phyloP scores from a whole-genome alignment of 2,329 filamentous ascomycete species.

The Talaromyces pinophilus region DNA sequence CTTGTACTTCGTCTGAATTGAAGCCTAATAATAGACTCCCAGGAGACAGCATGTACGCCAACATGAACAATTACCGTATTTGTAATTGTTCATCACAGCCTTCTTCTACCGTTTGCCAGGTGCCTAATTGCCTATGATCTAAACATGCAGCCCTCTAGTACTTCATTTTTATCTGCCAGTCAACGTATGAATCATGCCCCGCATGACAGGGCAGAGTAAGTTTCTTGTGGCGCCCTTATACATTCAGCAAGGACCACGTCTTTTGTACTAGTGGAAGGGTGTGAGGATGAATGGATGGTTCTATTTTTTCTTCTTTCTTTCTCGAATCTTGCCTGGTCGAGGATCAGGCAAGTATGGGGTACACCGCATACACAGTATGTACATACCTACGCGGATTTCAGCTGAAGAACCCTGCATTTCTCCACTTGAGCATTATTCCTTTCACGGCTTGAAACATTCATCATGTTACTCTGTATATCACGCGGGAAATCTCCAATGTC shows the following conservation, averaged over 20 bases:
- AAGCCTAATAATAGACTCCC: background rate
- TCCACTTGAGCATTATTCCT: background rate
- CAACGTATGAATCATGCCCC: slow-evolving; percentile 1
- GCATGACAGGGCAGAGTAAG: slow-evolving; percentile 4
- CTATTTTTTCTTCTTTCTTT: slow-evolving; percentile 18
- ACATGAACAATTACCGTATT: background rate
- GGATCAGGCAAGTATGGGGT: slow-evolving; percentile 1
- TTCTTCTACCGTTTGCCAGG: background rate
- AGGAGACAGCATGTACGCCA: background rate
- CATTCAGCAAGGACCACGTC: slow-evolving; percentile 5
- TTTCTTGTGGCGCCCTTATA: slow-evolving; percentile 5
- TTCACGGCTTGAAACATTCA: background rate
- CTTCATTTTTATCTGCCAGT: background rate
- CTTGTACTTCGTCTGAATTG: background rate
- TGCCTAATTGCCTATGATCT: slow-evolving; percentile 1
- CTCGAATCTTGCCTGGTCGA: slow-evolving; percentile 19
- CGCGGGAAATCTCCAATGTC: background rate
- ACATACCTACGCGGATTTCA: background rate
- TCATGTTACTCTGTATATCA: background rate
- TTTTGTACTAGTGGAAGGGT: background rate
- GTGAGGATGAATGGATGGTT: slow-evolving; percentile 3
- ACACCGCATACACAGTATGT: background rate
- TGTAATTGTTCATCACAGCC: background rate
- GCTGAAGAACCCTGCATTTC: slow-evolving; percentile 2
- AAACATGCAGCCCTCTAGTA: background rate